Percentiles rank a stretch among this genome's conserved stretches.
Evolutionary conservation across 75 land plant genomes (phyloP).

Genomic region (Picea sitchensis): DNA sequence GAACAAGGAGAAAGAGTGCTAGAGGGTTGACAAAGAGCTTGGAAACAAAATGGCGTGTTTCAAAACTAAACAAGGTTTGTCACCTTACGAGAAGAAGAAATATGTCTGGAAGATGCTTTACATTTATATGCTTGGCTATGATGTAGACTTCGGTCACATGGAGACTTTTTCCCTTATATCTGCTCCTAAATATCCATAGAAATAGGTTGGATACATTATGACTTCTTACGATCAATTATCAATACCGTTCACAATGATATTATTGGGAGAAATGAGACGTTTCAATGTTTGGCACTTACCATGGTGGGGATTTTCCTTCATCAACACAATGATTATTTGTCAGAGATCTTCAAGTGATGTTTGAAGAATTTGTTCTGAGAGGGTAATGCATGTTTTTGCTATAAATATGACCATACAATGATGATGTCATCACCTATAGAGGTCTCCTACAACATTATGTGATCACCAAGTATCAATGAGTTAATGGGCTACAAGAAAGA

Average conservation of each 20-base stretch:
- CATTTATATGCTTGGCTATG: constrained; percentile 98
- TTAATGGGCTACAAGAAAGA: no score
- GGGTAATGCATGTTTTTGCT: no score
- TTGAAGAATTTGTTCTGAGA: no score
- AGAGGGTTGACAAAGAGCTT: constrained; percentile 95
- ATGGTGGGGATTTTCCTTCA: no score
- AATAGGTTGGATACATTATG: constrained; percentile 77
- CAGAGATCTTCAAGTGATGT: no score
- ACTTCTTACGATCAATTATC: constrained; percentile 40
- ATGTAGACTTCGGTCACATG: constrained; percentile 99
- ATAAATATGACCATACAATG: neutral
- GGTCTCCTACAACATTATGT: neutral
- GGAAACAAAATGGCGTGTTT: constrained; percentile 83
- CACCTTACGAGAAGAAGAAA: constrained; percentile 95
- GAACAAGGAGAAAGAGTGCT: constrained; percentile 97
- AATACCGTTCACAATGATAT: constrained; percentile 46
- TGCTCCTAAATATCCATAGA: constrained; percentile 97
- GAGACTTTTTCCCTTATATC: constrained; percentile 94
- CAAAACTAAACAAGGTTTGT: constrained; percentile 81
- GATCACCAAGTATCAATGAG: no score
- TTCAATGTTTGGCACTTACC: constrained; percentile 19
- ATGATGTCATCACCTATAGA: neutral
- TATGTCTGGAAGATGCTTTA: constrained; percentile 99
- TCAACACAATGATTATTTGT: no score
- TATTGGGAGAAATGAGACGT: constrained; percentile 43